Base-by-base conservation (phyloP, 2,329 filamentous ascomycete species). In the Stachybotrys chlorohalonatus region DNA sequence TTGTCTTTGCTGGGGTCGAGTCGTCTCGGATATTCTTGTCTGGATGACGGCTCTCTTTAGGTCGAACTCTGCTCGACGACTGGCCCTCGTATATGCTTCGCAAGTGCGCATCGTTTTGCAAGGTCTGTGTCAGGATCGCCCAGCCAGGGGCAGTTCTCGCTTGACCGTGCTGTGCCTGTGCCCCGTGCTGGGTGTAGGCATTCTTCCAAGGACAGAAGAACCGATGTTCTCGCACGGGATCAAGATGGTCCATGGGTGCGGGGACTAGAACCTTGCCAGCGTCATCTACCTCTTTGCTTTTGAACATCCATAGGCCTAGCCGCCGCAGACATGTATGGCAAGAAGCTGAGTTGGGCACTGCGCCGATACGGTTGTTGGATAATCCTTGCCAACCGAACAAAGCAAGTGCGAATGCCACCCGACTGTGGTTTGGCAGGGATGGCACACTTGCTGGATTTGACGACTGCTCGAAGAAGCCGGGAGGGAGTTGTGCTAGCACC, bases 231-330 rank as follows among this genome's bases (percentile, higher is more conserved):
- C 79, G 78, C 2, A 86, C 71, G 5, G 84, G 83, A 63, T 93
- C 85, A 1, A 94, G 76, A 54, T 81, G 75, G 60, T 82, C 80
- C 77, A 88, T 85, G 1, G 81, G 79, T 3, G 84, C 80, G 1
- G 80, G 78, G 5, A 80, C 75, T 11, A 85, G 69, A 9, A 84
- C 72, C 42, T 77, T 70, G 0, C 77, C 77, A 15, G 73, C 70
- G 1, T 75, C 73, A 55, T 82, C 79, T 32, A 87, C 80, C 62
- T 83, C 81, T 69, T 86, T 91, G 68, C 85, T 86, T 64, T 85
- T 87, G 68, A 95, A 97, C 76, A 99, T 87, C 94, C 94, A 99
- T 2, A 99, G 77, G 0, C 94, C 94, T 0, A 97, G 77, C 1
- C 92, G 84, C 56, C 94, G 85, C 64, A 95, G 88, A 67, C 94